Conservation (phyloP, 2,329 filamentous ascomycete species). For the Sordariomycetes sp. region DNA sequence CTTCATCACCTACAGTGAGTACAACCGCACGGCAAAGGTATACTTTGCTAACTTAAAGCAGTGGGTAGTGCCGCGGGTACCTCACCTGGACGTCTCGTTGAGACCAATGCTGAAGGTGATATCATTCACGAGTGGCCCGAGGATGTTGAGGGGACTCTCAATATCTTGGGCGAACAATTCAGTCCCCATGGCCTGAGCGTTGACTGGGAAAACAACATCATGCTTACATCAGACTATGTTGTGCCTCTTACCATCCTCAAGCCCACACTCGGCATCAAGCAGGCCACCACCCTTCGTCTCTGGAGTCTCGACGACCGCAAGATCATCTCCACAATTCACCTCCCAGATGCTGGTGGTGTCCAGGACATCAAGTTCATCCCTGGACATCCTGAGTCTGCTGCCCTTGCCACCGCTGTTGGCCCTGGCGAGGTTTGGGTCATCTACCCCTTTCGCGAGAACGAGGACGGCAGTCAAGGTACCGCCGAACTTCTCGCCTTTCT, state of each 20-base stretch:
- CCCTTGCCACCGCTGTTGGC: constrained; percentile 50
- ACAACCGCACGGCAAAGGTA: neutral
- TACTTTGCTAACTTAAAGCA: neutral
- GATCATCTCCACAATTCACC: constrained; percentile 50
- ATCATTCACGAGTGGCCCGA: constrained; percentile 56
- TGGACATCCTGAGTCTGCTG: constrained; percentile 46
- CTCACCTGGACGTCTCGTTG: constrained; percentile 48
- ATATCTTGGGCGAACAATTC: constrained; percentile 51
- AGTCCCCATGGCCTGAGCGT: constrained; percentile 50
- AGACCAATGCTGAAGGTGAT: constrained; percentile 49
- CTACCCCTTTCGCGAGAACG: constrained; percentile 48
- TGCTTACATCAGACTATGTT: constrained; percentile 54
- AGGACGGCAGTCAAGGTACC: constrained; percentile 45
- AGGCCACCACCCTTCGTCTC: constrained; percentile 48
- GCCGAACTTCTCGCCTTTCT: constrained; percentile 50
- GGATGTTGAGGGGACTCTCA: constrained; percentile 41
- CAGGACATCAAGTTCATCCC: constrained; percentile 60
- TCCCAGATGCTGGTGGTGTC: constrained; percentile 48
- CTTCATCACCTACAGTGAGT: constrained; percentile 7
- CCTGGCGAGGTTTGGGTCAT: constrained; percentile 56
- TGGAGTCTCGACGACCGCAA: constrained; percentile 44
- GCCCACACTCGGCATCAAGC: constrained; percentile 42
- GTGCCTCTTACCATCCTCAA: constrained; percentile 53
- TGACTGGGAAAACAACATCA: constrained; percentile 47
- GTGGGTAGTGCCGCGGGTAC: constrained; percentile 50